phyloP scores from a whole-genome alignment of 73 alveolate genomes.

The Symbiodinium natans region DNA sequence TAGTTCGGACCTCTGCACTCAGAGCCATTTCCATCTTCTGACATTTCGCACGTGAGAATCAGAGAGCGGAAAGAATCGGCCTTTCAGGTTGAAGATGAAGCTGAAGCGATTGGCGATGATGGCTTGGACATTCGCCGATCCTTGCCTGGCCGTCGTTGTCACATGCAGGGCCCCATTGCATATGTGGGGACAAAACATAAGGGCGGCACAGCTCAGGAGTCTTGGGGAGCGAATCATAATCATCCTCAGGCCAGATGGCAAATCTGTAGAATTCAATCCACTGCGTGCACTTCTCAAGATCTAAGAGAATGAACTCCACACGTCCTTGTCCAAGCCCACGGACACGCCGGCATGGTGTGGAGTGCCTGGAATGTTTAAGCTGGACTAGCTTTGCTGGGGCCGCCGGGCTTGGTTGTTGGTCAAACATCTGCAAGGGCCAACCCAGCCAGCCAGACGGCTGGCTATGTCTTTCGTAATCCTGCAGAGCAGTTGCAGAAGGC shows the following conservation, averaged over 20 bases:
- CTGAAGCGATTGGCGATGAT: constrained; percentile 92
- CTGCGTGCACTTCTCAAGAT: no score
- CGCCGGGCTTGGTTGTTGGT: background rate
- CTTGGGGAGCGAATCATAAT: constrained; percentile 43
- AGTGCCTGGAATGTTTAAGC: background rate
- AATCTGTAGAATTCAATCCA: no score
- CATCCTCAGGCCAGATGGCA: constrained; percentile 52
- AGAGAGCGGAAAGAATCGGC: background rate
- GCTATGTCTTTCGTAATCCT: constrained; percentile 82
- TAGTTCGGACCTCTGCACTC: constrained; percentile 39
- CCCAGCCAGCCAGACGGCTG: constrained; percentile 10
- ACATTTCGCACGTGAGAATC: no score
- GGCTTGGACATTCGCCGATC: constrained; percentile 85
- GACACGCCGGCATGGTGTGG: constrained; percentile 93
- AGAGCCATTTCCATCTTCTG: no score
- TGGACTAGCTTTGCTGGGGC: no score
- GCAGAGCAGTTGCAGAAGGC: background rate
- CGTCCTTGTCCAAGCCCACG: constrained; percentile 92
- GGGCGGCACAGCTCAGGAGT: constrained; percentile 22
- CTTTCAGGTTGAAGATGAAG: constrained; percentile 78
- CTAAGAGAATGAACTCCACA: no score
- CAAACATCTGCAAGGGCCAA: background rate
- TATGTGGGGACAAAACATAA: no score
- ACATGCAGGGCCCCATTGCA: background rate
- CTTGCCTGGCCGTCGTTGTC: background rate